Evolutionary conservation across 345 rosid genomes (phyloP).

Genomic region (Noccaea bulbosa): DNA sequence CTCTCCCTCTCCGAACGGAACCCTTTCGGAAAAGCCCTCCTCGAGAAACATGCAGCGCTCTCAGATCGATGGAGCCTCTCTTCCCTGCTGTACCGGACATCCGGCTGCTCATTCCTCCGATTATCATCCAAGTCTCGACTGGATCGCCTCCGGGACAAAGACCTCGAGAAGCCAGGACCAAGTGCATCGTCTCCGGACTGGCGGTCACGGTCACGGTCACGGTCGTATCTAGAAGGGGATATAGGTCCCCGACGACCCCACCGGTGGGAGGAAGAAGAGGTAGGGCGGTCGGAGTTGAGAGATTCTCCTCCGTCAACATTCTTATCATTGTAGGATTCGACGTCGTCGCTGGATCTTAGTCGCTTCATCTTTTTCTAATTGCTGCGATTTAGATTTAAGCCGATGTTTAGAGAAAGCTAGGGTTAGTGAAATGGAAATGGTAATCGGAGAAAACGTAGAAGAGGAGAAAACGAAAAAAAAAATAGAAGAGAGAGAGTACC

Average conservation of each 20-base stretch:
- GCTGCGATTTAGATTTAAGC: not conserved
- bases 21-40: slow-evolving; percentile 85
- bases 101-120: slow-evolving; percentile 67
- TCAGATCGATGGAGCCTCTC: slow-evolving; percentile 67
- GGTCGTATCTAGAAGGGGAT: slow-evolving; percentile 64
- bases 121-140: slow-evolving; percentile 67
- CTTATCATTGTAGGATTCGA: slow-evolving; percentile 61
- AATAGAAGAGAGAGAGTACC: not conserved
- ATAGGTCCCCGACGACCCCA: slow-evolving; percentile 56
- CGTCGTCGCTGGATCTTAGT: slow-evolving; percentile 82
- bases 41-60: slow-evolving; percentile 66
- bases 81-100: slow-evolving; percentile 54
- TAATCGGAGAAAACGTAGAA: slow-evolving; percentile 10
- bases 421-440: slow-evolving; percentile 25
- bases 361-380: slow-evolving; percentile 60
- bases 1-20: slow-evolving; percentile 87
- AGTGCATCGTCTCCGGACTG: slow-evolving; percentile 52
- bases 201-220: slow-evolving; percentile 55
- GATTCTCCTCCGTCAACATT: slow-evolving; percentile 53
- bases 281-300: slow-evolving; percentile 52
- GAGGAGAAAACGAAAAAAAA: not conserved
- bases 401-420: not conserved
- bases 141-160: slow-evolving; percentile 57
- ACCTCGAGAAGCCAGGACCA: slow-evolving; percentile 45
- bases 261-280: slow-evolving; percentile 62